Evolutionary conservation across 768 basidiomycete species (phyloP), one percentile per base, ranked within the genome.

Genomic region (Paxillus rubicundulus): DNA sequence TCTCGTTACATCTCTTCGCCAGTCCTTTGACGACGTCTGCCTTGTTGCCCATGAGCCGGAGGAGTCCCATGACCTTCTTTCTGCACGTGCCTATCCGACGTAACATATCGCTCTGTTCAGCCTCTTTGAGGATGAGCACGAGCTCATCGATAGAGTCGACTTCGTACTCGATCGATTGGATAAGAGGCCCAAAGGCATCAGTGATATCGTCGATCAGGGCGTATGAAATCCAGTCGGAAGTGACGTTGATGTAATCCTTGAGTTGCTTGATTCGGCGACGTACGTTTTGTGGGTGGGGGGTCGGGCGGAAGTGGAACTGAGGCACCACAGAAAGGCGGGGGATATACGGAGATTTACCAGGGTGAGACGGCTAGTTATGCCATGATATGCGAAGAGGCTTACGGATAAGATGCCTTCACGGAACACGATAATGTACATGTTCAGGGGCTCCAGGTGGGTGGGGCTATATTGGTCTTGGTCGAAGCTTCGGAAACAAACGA

Each of bases 361-460:
- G 33, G 34, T 21, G 9, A 30, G 12, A 18, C 14, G 18, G 16
- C 9, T n/a, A 38, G 21, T 37, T 17, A 6, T 13, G 44, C 44
- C 7, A 9, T n/a, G 10, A 18, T 9, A 17, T 21, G 37, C 45
- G 18, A 50, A 28, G 47, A 9, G 47, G 79, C 87, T 63, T 62
- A 97, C 95, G 9, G 93, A 97, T 45, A 98, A 75, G 2, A 86
- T 98, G 16, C 97, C 97, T 68, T 98, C 97, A 20, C 96, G 82
- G 75, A 99, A 98, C 45, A 99, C 97, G 61, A 98, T 90, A 61
- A 99, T 96, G 72, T 99, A 99, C 96, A 98, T 98, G 73, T 99
- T 99, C 58, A 98, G 77, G 14, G 97, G 97, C 69, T 99, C 96
- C 42, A 99, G 85, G 69, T 98, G 87, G 2, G 94, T 98, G 16